Evolutionary conservation across 148 eudicot genomes (phyloP).

Genomic region (Cornus suecica): DNA sequence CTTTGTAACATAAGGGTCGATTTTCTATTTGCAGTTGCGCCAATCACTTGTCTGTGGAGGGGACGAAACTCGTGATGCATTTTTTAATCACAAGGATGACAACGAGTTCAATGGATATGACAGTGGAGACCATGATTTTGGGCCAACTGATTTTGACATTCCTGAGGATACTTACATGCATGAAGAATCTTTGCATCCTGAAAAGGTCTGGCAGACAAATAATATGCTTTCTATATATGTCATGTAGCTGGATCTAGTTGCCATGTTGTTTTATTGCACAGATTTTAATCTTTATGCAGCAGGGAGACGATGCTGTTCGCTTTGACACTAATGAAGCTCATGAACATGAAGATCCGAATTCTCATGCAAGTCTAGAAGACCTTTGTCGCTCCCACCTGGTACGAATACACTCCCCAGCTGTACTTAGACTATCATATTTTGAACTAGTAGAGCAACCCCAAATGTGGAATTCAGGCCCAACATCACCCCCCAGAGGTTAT

Average conservation of each 20-base stretch:
- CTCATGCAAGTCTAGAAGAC: conserved; percentile 82
- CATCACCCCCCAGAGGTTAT: too few relatives aligned
- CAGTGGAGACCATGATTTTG: conserved; percentile 49
- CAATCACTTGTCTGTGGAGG: conserved; percentile 58
- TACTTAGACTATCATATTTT: background rate
- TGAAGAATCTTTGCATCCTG: conserved; percentile 39
- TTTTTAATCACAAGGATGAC: conserved; percentile 31
- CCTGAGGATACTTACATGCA: conserved; percentile 52
- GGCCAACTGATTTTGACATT: conserved; percentile 63
- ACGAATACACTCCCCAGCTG: conserved; percentile 11
- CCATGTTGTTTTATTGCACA: conserved; percentile 14
- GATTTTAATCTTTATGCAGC: conserved; percentile 43
- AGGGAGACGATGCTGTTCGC: conserved; percentile 34
- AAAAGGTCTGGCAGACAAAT: conserved; percentile 41
- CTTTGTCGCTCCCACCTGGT: conserved; percentile 93
- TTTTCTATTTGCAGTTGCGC: conserved; percentile 58
- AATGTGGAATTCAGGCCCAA: too few relatives aligned
- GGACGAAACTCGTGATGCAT: conserved; percentile 30
- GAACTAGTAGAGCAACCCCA: background rate
- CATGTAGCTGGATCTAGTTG: background rate
- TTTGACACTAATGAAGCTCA: conserved; percentile 30
- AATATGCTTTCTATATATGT: background rate
- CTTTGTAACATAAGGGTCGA: conserved; percentile 16
- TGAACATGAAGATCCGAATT: conserved; percentile 42
- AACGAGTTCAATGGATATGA: conserved; percentile 41